Evolutionary conservation across 108 stramenopile species (phyloP), one percentile per base, ranked within the genome.

Genomic region (Licmophora abbreviata): DNA sequence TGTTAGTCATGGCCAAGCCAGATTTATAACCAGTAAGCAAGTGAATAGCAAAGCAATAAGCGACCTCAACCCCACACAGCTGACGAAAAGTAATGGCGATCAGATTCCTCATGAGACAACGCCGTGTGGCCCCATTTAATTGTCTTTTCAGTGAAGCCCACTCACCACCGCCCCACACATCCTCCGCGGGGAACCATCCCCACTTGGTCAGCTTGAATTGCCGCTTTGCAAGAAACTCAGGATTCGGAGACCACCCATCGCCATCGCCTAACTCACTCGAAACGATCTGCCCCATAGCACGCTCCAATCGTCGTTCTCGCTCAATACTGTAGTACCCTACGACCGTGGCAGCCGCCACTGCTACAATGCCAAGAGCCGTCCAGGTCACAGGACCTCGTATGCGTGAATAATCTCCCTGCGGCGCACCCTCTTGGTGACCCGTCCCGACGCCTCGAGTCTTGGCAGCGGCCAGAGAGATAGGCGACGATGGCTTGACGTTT

Each of bases 111-210:
- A n/a, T n/a, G n/a, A n/a, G n/a, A n/a, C n/a, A n/a, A n/a, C n/a
- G n/a, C n/a, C n/a, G n/a, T n/a, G n/a, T n/a, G n/a, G n/a, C n/a
- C n/a, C n/a, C n/a, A n/a, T n/a, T n/a, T n/a, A n/a, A n/a, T n/a
- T n/a, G n/a, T n/a, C n/a, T n/a, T n/a, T n/a, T n/a, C n/a, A n/a
- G 11, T 35, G 11, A 11, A 12, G 12, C 34, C 14, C 45, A 76
- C 89, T 81, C 77, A 87, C 89, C 78, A 63, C 83, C 78, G 58
- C 85, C 85, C 56, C 77, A 87, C 28, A 74, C 85, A 69, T 92
- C 89, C 50, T 87, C 83, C 61, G 80, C 76, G 1, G 89, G 89
- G 54, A 92, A 87, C 85, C 85, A 92, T 27, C 89, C 85, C 76
- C 75, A 85, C 31, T 68, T 58, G 7, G 85, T 87, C 35, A 57